A percentile compares a stretch with the other conserved stretches of the same genome.
These are phyloP conservation scores for Epichloe glyceriae DNA, from an alignment of 2,329 filamentous ascomycete species.

Conservation along the genomic window DNA sequence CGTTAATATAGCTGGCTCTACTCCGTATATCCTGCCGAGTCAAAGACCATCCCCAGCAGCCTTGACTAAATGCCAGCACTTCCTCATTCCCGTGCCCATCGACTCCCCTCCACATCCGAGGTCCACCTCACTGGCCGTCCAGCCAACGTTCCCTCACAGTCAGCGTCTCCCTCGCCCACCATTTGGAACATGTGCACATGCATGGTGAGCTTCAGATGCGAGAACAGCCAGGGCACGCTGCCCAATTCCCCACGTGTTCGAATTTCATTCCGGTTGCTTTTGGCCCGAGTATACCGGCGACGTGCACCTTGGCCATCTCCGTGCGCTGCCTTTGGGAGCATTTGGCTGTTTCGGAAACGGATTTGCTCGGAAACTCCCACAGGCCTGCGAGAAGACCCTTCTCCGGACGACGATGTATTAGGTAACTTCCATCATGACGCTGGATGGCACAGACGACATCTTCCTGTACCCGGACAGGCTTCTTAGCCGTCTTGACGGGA, in stretches of 20 bases:
- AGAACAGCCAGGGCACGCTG: slow-evolving; percentile 43
- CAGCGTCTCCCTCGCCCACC: slow-evolving; percentile 7
- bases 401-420: slow-evolving; percentile 37
- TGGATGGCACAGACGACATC: slow-evolving; percentile 40
- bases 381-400: slow-evolving; percentile 42
- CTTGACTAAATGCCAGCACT: slow-evolving; percentile 37
- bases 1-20: too few relatives aligned
- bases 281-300: slow-evolving; percentile 4
- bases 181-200: slow-evolving; percentile 39
- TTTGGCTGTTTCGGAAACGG: slow-evolving; percentile 15
- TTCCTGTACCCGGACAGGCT: slow-evolving; percentile 37
- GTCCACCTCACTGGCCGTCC: slow-evolving; percentile 16
- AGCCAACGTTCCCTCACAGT: background rate
- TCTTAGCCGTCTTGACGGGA: slow-evolving; percentile 37
- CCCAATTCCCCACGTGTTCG: slow-evolving; percentile 31
- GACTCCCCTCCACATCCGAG: slow-evolving; percentile 33
- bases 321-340: slow-evolving; percentile 19
- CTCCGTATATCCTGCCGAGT: too few relatives aligned
- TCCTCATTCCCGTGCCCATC: slow-evolving; percentile 47
- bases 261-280: slow-evolving; percentile 7
- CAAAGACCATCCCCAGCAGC: slow-evolving; percentile 8
- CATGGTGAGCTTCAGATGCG: slow-evolving; percentile 43
- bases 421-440: slow-evolving; percentile 28
- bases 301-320: slow-evolving; percentile 23
- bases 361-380: slow-evolving; percentile 42